Conservation (phyloP, 2,329 filamentous ascomycete species). For the Fusarium haematococcum region DNA sequence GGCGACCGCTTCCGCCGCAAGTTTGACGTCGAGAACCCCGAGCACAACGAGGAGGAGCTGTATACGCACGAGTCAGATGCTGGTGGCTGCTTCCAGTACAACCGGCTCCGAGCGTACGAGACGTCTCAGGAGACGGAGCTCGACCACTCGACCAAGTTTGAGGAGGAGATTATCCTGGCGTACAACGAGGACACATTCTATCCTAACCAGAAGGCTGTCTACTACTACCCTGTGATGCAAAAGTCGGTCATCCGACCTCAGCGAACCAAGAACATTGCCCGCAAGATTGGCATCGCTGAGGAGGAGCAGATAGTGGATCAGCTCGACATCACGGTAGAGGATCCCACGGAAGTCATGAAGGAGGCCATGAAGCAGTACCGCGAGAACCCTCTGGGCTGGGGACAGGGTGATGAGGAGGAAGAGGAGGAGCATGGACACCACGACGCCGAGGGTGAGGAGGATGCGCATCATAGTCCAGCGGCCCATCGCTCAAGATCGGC, state of each 20-base stretch:
- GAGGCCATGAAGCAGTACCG: conserved; percentile 65
- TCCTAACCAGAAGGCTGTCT: conserved; percentile 67
- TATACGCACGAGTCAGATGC: conserved; percentile 64
- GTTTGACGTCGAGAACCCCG: conserved; percentile 69
- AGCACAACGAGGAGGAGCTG: conserved; percentile 64
- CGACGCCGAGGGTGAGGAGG: conserved; percentile 42
- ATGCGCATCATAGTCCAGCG: conserved; percentile 32
- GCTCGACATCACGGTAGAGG: conserved; percentile 65
- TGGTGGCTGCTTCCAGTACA: conserved; percentile 69
- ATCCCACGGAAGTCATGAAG: conserved; percentile 65
- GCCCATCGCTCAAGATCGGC: conserved; percentile 44
- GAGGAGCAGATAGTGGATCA: conserved; percentile 67
- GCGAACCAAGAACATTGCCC: conserved; percentile 72
- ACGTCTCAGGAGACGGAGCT: conserved; percentile 69
- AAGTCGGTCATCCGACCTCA: conserved; percentile 71
- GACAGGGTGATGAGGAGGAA: conserved; percentile 54
- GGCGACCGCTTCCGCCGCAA: conserved; percentile 69
- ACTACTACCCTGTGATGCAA: conserved; percentile 77
- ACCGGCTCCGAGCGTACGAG: conserved; percentile 73
- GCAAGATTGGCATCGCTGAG: conserved; percentile 61
- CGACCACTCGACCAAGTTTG: conserved; percentile 70
- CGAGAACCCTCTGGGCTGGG: conserved; percentile 63
- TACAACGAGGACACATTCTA: conserved; percentile 65
- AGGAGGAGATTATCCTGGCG: conserved; percentile 71
- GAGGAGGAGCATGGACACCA: conserved; percentile 49